Conservation (phyloP, 202 grass and related monocot genomes). For the Eragrostis tef region DNA sequence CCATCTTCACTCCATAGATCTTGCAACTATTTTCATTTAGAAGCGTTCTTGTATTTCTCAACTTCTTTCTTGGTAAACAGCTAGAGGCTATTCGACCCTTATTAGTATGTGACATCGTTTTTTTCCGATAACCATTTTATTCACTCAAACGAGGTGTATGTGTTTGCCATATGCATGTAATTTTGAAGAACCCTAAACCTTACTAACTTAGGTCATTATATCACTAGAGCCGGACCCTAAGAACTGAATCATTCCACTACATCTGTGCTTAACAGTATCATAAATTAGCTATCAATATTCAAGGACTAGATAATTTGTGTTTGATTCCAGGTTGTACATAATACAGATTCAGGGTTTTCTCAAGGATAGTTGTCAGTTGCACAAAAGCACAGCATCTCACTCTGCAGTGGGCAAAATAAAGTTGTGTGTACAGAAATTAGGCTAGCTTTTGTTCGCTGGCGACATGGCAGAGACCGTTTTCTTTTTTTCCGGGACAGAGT, state of each 20-base stretch:
- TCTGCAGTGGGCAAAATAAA: neutral
- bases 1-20: neutral
- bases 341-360: neutral
- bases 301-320: neutral
- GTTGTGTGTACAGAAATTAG: constrained; percentile 34
- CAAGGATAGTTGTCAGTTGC: neutral
- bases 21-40: constrained; percentile 18
- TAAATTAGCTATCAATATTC: neutral
- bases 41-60: constrained; percentile 1
- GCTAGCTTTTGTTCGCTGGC: constrained; percentile 27
- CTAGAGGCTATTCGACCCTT: neutral
- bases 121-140: neutral
- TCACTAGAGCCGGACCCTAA: neutral
- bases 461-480: constrained; percentile 15
- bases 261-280: neutral
- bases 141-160: neutral
- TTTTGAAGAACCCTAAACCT: neutral
- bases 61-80: constrained; percentile 7
- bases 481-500: constrained; percentile 19
- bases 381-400: neutral
- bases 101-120: neutral
- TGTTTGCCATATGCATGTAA: neutral
- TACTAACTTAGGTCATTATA: neutral
- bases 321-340: neutral
- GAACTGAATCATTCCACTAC: neutral